A percentile compares a stretch with the other conserved stretches of the same genome.
phyloP scores from a whole-genome alignment of 192 early-diverging fungal genomes.

The Linnemannia elongata region DNA sequence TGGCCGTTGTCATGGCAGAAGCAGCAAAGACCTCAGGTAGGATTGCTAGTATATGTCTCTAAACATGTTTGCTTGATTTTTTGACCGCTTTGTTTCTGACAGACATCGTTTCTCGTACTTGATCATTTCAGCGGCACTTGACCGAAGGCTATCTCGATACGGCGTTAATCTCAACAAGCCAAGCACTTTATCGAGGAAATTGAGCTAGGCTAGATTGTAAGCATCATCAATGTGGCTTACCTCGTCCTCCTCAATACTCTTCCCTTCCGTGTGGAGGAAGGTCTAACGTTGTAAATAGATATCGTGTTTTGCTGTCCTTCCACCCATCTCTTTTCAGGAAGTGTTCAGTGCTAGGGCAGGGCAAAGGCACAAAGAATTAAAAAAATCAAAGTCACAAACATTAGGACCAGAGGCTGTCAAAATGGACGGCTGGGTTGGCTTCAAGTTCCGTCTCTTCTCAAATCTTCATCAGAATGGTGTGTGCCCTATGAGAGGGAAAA shows the following conservation, averaged over 20 bases:
- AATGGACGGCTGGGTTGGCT: neutral
- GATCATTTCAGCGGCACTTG: conserved; percentile 21
- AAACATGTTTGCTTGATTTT: neutral
- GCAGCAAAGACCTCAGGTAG: conserved; percentile 29
- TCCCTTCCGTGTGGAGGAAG: neutral
- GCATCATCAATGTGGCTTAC: neutral
- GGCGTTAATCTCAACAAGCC: conserved; percentile 40
- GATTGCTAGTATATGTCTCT: neutral
- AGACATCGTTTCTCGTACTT: neutral
- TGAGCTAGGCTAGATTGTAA: neutral
- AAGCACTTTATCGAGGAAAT: neutral
- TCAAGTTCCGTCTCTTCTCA: conserved; percentile 26
- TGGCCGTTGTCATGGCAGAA: conserved; percentile 36
- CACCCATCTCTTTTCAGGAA: too few relatives aligned
- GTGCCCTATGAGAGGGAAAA: neutral
- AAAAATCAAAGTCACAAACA: neutral
- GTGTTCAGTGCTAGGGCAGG: neutral
- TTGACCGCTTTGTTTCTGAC: neutral
- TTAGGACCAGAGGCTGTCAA: neutral
- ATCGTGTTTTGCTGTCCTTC: neutral
- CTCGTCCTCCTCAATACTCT: neutral
- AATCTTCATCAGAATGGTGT: conserved; percentile 22
- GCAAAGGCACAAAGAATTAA: neutral
- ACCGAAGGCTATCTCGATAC: conserved; percentile 31
- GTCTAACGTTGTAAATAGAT: neutral